A percentile compares a stretch with the other conserved stretches of the same genome.
Conservation (phyloP, 2,329 filamentous ascomycete species). For the Xylaria sp. region DNA sequence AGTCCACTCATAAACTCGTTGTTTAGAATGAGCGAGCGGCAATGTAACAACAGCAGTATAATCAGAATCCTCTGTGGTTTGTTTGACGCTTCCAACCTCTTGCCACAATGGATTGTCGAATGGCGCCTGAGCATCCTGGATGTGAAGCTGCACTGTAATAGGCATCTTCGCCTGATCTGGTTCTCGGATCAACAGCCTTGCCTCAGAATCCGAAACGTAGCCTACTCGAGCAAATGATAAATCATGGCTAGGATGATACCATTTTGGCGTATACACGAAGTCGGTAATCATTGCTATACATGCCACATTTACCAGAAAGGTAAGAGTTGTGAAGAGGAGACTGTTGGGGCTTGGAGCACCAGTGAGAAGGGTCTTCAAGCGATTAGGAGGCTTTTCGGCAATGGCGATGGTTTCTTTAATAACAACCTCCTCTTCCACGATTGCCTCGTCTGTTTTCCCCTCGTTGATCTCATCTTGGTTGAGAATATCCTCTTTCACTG, state of each 20-base stretch:
- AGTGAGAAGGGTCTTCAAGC: constrained; percentile 74
- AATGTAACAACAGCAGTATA: constrained; percentile 79
- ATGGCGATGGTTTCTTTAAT: constrained; percentile 71
- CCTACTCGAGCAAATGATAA: constrained; percentile 88
- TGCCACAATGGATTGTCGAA: constrained; percentile 73
- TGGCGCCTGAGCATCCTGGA: constrained; percentile 61
- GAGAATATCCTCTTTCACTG: constrained; percentile 59
- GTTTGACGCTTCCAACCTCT: constrained; percentile 69
- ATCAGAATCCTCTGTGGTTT: constrained; percentile 80
- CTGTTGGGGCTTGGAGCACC: constrained; percentile 81
- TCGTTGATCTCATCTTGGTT: constrained; percentile 51
- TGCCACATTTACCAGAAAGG: constrained; percentile 76
- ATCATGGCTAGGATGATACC: constrained; percentile 76
- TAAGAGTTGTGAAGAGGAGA: constrained; percentile 70
- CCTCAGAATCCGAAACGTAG: constrained; percentile 82
- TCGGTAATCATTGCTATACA: constrained; percentile 78
- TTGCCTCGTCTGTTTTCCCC: constrained; percentile 46
- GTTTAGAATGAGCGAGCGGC: constrained; percentile 69
- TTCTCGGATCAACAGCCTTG: constrained; percentile 85
- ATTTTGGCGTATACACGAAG: constrained; percentile 77
- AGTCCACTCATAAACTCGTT: constrained; percentile 82
- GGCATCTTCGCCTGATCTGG: constrained; percentile 80
- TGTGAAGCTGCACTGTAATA: constrained; percentile 73
- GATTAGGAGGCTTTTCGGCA: constrained; percentile 64
- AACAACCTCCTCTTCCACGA: constrained; percentile 64